Percentiles rank a stretch among this genome's conserved stretches.
These are phyloP conservation scores for Barnettozyma wickerhamii DNA, from an alignment of 805 yeast genomes.

Conservation along the genomic window DNA sequence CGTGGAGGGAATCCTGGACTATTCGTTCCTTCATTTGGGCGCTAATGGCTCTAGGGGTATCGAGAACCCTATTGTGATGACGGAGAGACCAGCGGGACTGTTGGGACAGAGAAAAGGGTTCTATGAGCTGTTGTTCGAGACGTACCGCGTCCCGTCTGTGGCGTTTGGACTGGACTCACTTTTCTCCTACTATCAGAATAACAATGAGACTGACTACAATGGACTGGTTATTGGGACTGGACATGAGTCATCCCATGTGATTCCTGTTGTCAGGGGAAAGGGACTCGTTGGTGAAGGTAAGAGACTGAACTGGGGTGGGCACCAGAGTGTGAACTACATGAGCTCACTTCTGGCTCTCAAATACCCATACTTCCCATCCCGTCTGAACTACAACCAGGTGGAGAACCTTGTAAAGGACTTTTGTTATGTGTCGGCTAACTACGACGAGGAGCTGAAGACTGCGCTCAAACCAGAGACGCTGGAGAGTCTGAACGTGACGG, in stretches of 20 bases:
- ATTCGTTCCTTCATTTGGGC: slow-evolving; percentile 74
- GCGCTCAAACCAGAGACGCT: slow-evolving; percentile 59
- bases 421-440: slow-evolving; percentile 73
- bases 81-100: slow-evolving; percentile 74
- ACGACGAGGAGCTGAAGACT: slow-evolving; percentile 53
- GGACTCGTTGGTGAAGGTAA: slow-evolving; percentile 67
- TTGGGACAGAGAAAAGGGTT: slow-evolving; percentile 63
- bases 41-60: slow-evolving; percentile 50
- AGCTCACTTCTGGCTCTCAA: slow-evolving; percentile 64
- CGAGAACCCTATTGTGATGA: slow-evolving; percentile 75
- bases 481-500: slow-evolving; percentile 64
- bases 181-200: slow-evolving; percentile 69
- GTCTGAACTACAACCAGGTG: slow-evolving; percentile 58
- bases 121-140: slow-evolving; percentile 83
- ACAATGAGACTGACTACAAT: slow-evolving; percentile 29
- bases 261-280: slow-evolving; percentile 73
- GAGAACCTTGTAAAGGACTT: slow-evolving; percentile 65
- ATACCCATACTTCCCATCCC: slow-evolving; percentile 88
- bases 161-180: slow-evolving; percentile 81
- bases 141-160: slow-evolving; percentile 68
- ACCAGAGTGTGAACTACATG: slow-evolving; percentile 61
- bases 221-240: slow-evolving; percentile 86
- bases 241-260: slow-evolving; percentile 72
- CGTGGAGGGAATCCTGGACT: slow-evolving; percentile 78
- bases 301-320: slow-evolving; percentile 91